Percentiles rank a stretch among this genome's conserved stretches.
Evolutionary conservation across 2,329 filamentous ascomycete genomes (phyloP).

Genomic region (Pseudogymnoascus sp.): DNA sequence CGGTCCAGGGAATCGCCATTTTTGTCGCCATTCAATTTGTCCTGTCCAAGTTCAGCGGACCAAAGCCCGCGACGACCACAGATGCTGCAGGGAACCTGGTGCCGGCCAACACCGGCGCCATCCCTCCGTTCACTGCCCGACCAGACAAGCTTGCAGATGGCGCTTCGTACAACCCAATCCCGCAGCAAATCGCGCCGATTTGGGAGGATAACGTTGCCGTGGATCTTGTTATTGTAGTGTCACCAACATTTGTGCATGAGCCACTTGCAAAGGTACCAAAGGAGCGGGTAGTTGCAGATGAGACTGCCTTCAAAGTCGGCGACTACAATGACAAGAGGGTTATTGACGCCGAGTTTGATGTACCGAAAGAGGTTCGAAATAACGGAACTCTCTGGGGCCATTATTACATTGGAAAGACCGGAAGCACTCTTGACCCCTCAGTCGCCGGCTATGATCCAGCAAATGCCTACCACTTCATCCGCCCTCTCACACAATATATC

Average conservation of each 20-base stretch:
- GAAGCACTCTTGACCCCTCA: slow-evolving; percentile 68
- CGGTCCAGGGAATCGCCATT: slow-evolving; percentile 49
- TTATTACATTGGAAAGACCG: slow-evolving; percentile 77
- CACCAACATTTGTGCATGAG: slow-evolving; percentile 62
- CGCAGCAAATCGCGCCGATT: slow-evolving; percentile 71
- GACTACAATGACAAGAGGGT: slow-evolving; percentile 73
- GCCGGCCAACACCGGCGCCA: slow-evolving; percentile 45
- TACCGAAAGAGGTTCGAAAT: slow-evolving; percentile 74
- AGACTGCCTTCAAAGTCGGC: slow-evolving; percentile 72
- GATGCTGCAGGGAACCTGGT: slow-evolving; percentile 48
- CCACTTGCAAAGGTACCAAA: slow-evolving; percentile 58
- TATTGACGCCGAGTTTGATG: slow-evolving; percentile 67
- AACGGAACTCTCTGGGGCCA: slow-evolving; percentile 95
- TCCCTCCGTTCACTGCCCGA: slow-evolving; percentile 59
- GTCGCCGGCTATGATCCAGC: slow-evolving; percentile 63
- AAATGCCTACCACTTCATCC: slow-evolving; percentile 74
- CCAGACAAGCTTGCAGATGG: slow-evolving; percentile 54
- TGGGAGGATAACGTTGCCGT: slow-evolving; percentile 74
- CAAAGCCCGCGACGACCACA: slow-evolving; percentile 39
- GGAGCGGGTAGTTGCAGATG: slow-evolving; percentile 67
- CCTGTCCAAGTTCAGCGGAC: slow-evolving; percentile 47
- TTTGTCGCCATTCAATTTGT: slow-evolving; percentile 50
- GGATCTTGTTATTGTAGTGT: slow-evolving; percentile 81
- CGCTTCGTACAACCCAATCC: slow-evolving; percentile 57
- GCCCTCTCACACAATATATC: slow-evolving; percentile 82